Evolutionary conservation across 2,329 filamentous ascomycete genomes (phyloP), one percentile per base, ranked within the genome.

Genomic region (Paramyrothecium roridum): DNA sequence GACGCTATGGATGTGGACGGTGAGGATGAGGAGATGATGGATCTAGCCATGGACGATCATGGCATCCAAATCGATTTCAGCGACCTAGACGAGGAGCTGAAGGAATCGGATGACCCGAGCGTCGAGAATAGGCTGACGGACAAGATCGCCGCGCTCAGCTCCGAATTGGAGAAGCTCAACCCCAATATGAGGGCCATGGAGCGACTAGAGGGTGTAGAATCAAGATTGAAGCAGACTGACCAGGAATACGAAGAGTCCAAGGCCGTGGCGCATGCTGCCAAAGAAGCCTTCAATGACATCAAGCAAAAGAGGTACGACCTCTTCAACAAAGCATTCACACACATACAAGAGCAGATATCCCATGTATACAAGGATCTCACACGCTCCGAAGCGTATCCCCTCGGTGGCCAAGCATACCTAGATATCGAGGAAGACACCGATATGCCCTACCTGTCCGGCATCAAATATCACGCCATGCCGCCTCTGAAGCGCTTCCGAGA

Each of bases 391-490:
- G 88, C 90, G n/a, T 96, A 96, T 70, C 93, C 93, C 1, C 82
- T 98, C n/a, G 95, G 95, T 64, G 95, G 95, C 10, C 84, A 87
- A 70, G 85, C 85, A 1, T 96, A 96, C 68, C 86, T 99, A 50
- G 93, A 97, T 67, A 93, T 96, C 56, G 85, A 88, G 70, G 93
- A 96, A 70, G 93, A 99, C 70, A 90, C 88, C n/a, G 92, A 96
- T 60, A 93, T 96, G 67, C 95, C 95, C 1, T 99, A 98, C 71
- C 84, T 97, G 3, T 91, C 90, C 45, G 95, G 95, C 33, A 92
- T 99, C 74, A 97, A 96, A 69, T 99, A 99, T 74, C 93, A 98
- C 70, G 96, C 95, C 59, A 99, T 98, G 93, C 95, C 95, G 20
- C 95, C 95, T 1, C 85, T 97, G 59, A 99, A 99, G 77, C 91